These are phyloP conservation scores for Capronia americana DNA, from an alignment of 2,329 filamentous ascomycete species.

Conservation along the genomic window DNA sequence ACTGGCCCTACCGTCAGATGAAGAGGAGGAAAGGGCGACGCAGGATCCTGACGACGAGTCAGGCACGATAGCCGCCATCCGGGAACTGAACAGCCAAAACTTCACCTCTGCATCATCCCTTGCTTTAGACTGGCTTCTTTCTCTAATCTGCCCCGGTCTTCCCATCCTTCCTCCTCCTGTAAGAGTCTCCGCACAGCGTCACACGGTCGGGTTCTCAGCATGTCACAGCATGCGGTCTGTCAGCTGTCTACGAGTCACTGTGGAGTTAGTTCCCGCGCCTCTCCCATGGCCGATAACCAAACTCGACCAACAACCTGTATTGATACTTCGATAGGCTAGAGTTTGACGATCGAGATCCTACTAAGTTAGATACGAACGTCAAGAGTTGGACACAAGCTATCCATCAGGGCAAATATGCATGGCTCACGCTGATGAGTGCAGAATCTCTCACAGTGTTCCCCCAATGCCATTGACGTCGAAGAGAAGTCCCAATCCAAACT, in stretches of 20 bases:
- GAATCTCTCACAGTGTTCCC: too few species aligned
- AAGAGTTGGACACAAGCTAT: neutral
- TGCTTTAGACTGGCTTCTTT: neutral
- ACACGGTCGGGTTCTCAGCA: neutral
- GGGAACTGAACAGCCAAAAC: neutral
- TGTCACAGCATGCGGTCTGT: neutral
- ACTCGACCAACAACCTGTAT: neutral
- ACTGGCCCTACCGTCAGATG: too few species aligned
- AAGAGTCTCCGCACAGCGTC: neutral
- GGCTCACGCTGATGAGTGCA: too few species aligned
- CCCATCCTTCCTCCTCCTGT: neutral
- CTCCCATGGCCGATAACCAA: neutral
- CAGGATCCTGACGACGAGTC: neutral
- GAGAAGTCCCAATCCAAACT: neutral
- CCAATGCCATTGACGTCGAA: neutral
- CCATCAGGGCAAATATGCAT: too few species aligned
- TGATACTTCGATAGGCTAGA: neutral
- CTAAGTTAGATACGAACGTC: neutral
- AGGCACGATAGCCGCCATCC: neutral
- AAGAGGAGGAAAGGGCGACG: neutral
- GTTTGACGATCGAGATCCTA: neutral
- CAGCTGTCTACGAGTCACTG: neutral
- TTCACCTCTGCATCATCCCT: neutral
- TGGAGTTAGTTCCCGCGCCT: neutral
- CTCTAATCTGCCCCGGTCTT: neutral